Conservation (phyloP, 495 filamentous ascomycete genomes). For the Penicillium parvum region DNA sequence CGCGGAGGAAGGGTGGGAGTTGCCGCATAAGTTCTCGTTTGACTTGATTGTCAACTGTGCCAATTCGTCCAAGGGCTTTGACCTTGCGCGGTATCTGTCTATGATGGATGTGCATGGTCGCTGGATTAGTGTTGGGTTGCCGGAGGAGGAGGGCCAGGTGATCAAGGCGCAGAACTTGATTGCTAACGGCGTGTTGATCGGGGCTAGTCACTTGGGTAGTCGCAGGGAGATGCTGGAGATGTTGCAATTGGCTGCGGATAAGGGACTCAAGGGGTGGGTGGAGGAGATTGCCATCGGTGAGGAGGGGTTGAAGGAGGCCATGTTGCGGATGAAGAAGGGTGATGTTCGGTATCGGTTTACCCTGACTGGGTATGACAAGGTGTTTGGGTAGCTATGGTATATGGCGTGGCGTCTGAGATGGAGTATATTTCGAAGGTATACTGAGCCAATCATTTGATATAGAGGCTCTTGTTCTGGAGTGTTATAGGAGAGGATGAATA, state of each 20-base stretch:
- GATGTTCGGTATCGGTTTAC: conserved; percentile 68
- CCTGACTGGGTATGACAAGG: conserved; percentile 60
- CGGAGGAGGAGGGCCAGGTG: conserved; percentile 69
- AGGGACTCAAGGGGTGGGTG: conserved; percentile 78
- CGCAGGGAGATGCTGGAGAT: conserved; percentile 77
- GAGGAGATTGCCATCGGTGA: conserved; percentile 69
- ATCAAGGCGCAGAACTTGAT: conserved; percentile 76
- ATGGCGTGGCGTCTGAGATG: conserved; percentile 5
- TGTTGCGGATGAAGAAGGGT: conserved; percentile 64
- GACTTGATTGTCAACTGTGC: conserved; percentile 72
- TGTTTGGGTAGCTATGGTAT: conserved; percentile 38
- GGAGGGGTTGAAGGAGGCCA: conserved; percentile 62
- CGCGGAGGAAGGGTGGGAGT: conserved; percentile 60
- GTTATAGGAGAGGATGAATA: not conserved
- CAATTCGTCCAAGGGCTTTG: conserved; percentile 63
- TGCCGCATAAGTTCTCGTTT: conserved; percentile 53
- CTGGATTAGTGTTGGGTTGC: conserved; percentile 80
- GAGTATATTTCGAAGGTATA: too few species aligned
- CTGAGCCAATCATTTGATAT: too few species aligned
- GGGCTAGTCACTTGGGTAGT: conserved; percentile 77
- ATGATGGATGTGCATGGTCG: conserved; percentile 79
- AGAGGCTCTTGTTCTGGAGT: too few species aligned
- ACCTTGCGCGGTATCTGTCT: conserved; percentile 66
- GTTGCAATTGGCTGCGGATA: conserved; percentile 76
- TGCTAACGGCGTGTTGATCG: conserved; percentile 72